These are phyloP conservation scores for Penstemon barbatus DNA, from an alignment of 257 asterid genomes.

Conservation along the genomic window DNA sequence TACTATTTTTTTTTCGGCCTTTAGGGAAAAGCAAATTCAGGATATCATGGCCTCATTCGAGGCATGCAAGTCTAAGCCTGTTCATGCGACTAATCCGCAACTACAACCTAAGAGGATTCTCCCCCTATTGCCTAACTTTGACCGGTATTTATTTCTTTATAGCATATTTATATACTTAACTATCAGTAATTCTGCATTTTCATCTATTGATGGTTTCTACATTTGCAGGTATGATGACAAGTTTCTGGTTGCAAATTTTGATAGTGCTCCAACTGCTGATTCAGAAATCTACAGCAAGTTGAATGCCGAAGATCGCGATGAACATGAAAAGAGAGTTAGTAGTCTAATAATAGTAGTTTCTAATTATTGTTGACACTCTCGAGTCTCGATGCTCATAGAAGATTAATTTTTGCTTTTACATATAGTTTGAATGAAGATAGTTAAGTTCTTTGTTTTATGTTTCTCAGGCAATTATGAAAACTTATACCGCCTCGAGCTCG, in stretches of 20 bases:
- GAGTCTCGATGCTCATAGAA: slow-evolving; percentile 1
- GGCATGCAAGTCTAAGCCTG: slow-evolving; percentile 77
- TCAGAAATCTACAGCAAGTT: slow-evolving; percentile 70
- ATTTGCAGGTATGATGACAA: slow-evolving; percentile 68
- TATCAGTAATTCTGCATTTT: neutral
- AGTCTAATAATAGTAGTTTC: slow-evolving; percentile 15
- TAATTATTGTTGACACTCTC: slow-evolving; percentile 16
- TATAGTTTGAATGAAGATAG: neutral
- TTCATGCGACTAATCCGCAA: slow-evolving; percentile 67
- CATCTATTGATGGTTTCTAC: slow-evolving; percentile 13
- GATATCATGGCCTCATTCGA: slow-evolving; percentile 76
- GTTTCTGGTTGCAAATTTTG: slow-evolving; percentile 77
- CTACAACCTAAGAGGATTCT: slow-evolving; percentile 67
- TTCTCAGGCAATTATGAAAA: slow-evolving; percentile 93
- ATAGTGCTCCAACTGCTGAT: slow-evolving; percentile 90
- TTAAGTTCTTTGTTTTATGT: slow-evolving; percentile 11
- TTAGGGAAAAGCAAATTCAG: slow-evolving; percentile 77
- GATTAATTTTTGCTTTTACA: slow-evolving; percentile 4
- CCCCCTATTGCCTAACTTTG: slow-evolving; percentile 83
- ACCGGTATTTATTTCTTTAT: slow-evolving; percentile 50
- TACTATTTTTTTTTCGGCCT: slow-evolving; percentile 5
- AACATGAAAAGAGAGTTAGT: slow-evolving; percentile 73
- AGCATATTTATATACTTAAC: slow-evolving; percentile 15
- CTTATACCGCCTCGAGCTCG: slow-evolving; percentile 61
- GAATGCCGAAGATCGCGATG: slow-evolving; percentile 60